Evolutionary conservation across 306 rosid genomes (phyloP), one percentile per base, ranked within the genome.

Genomic region (Cucumis melo): DNA sequence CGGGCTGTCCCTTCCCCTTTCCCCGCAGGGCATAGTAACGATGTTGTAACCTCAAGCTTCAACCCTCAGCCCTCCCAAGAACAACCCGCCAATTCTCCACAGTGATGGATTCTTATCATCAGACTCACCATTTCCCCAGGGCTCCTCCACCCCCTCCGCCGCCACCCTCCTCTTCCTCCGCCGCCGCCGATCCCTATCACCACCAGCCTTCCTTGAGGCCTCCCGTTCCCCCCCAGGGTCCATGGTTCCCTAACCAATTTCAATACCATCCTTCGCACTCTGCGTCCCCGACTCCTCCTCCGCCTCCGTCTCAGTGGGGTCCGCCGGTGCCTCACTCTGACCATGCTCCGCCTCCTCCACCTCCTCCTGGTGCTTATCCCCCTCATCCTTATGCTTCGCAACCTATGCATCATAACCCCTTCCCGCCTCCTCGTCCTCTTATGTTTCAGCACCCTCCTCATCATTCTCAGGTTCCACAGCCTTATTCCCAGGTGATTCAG

Each of bases 221-320:
- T 9, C 83, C 89, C 7, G 73, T 36, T 9, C 93, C 91, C 57
- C 92, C 91, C 3, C 93, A 87, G 48, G 88, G 77, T 6, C 81
- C 90, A 4, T 92, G 97, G 97, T 88, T 75, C 83, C 50, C 91
- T 29, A 79, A 82, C 78, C 99, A 92, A 84, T 89, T 84, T 79
- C 97, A 94, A 81, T 91, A 87, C 83, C 91, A 83, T 20, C 83
- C 78, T 17, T 64, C 83, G n/a, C 86, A 76, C 59, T 71, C 87
- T 77, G 73, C 90, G n/a, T 84, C 91, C 19, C 95, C 89, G 15
- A 66, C 91, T 16, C 92, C 97, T 27, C 84, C 91, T 5, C 93
- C 96, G 3, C 56, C 96, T 67, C 90, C 88, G 6, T 78, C 84
- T 6, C 97, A 88, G 91, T 90, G 98, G 97, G 84, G 78, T 8